phyloP scores from a whole-genome alignment of 352 stramenopile genomes.

The Pythium myriotylum region DNA sequence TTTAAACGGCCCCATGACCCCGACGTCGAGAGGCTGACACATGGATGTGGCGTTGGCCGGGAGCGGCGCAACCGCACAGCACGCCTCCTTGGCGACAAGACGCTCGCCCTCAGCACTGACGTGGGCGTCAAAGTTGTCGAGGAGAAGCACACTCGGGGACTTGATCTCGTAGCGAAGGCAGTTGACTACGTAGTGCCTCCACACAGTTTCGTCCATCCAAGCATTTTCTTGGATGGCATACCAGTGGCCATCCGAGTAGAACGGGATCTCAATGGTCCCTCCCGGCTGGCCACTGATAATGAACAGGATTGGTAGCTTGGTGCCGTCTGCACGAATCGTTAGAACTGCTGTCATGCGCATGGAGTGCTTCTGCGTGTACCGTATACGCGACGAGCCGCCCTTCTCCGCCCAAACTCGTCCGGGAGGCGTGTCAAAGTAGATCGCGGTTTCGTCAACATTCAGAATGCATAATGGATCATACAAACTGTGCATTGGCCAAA shows the following conservation, averaged over 20 bases:
- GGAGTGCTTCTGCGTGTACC: conserved; percentile 25
- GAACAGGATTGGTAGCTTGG: conserved; percentile 30
- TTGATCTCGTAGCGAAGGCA: conserved; percentile 12
- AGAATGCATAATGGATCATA: conserved; percentile 5
- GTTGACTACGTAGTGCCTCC: conserved; percentile 13
- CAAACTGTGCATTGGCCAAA: conserved; percentile 9
- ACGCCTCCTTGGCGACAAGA: conserved; percentile 1
- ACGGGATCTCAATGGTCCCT: conserved; percentile 20
- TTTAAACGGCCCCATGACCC: conserved; percentile 19
- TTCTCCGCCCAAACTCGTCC: conserved; percentile 7
- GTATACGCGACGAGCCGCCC: conserved; percentile 16
- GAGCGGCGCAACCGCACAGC: conserved; percentile 7
- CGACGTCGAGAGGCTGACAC: conserved; percentile 25
- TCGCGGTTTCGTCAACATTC: conserved; percentile 28
- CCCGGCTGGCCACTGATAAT: conserved; percentile 20
- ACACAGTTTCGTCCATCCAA: conserved; percentile 24
- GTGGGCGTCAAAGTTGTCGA: conserved; percentile 31
- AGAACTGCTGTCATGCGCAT: conserved; percentile 22
- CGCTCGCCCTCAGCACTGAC: conserved; percentile 7
- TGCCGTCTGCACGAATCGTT: conserved; percentile 19
- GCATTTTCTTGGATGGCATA: conserved; percentile 31
- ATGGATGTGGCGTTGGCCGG: conserved; percentile 24
- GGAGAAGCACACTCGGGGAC: conserved; percentile 7
- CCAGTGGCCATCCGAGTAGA: conserved; percentile 18
- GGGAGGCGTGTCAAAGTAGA: conserved; percentile 26